Evolutionary conservation across 176 grass and related monocot genomes (phyloP).

Genomic region (Melocanna baccifera): DNA sequence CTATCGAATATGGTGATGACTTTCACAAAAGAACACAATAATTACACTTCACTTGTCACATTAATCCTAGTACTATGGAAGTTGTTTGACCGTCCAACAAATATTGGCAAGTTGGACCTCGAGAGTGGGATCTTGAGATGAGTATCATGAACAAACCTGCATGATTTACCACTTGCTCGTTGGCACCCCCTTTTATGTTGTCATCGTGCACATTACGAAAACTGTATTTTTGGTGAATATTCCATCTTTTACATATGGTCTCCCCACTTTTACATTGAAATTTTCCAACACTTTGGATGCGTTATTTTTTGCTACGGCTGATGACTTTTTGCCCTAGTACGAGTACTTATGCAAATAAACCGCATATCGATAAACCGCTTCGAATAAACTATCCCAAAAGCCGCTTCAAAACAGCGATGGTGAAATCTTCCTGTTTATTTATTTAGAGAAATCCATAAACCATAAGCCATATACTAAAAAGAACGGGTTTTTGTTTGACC

Average conservation of each 20-base stretch:
- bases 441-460: too few species aligned
- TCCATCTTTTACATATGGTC: constrained; percentile 6
- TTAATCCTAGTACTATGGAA: constrained; percentile 22
- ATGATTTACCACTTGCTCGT: constrained; percentile 26
- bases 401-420: too few species aligned
- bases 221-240: constrained; percentile 10
- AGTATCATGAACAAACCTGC: constrained; percentile 2
- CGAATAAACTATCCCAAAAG: rapidly evolving
- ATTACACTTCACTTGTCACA: neutral
- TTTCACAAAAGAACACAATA: neutral
- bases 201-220: constrained; percentile 10
- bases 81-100: constrained; percentile 11
- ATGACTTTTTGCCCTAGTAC: too few species aligned
- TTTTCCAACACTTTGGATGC: neutral
- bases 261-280: neutral
- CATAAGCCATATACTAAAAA: too few species aligned
- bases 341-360: too few species aligned
- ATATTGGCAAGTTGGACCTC: neutral
- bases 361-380: too few species aligned
- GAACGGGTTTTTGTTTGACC: neutral
- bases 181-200: neutral
- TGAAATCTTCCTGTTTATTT: too few species aligned
- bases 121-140: neutral
- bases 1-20: neutral
- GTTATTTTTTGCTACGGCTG: too few species aligned